Conservation (phyloP, 805 yeast species). For the Saccharomyces paradoxus region DNA sequence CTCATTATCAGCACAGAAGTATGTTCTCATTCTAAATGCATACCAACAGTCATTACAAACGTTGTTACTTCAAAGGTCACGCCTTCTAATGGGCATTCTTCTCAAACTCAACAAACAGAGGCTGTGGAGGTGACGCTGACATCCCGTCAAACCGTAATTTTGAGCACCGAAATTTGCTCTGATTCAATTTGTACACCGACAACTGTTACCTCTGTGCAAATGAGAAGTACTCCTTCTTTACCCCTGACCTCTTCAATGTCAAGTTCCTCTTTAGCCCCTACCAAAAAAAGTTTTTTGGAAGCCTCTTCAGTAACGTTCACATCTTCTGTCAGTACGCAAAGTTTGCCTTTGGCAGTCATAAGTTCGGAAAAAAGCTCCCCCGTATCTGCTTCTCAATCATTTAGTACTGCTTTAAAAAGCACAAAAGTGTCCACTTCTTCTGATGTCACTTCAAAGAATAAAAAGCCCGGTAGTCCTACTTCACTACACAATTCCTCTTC, state of each 20-base stretch:
- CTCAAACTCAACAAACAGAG: neutral
- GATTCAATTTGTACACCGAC: conserved; percentile 4
- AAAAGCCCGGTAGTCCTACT: neutral
- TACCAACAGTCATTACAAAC: neutral
- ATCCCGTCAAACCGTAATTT: conserved; percentile 3
- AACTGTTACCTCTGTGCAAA: neutral
- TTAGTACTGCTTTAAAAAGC: neutral
- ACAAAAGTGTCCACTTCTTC: neutral
- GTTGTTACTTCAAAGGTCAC: neutral
- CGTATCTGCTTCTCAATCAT: neutral
- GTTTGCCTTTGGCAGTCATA: neutral
- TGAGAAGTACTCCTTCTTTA: neutral
- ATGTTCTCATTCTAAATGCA: conserved; percentile 8
- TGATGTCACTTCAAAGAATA: neutral
- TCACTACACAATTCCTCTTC: neutral
- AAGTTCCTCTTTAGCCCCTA: neutral
- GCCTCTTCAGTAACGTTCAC: neutral
- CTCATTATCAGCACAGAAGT: conserved; percentile 12
- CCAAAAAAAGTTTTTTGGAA: neutral
- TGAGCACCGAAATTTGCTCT: conserved; percentile 14
- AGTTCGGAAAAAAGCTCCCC: neutral
- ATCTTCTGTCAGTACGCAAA: neutral
- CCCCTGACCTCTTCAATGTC: neutral
- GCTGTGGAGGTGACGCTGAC: neutral
- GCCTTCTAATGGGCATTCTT: neutral